phyloP scores from a whole-genome alignment of 2,329 filamentous ascomycete species.

The Sarocladiaceae sp. region DNA sequence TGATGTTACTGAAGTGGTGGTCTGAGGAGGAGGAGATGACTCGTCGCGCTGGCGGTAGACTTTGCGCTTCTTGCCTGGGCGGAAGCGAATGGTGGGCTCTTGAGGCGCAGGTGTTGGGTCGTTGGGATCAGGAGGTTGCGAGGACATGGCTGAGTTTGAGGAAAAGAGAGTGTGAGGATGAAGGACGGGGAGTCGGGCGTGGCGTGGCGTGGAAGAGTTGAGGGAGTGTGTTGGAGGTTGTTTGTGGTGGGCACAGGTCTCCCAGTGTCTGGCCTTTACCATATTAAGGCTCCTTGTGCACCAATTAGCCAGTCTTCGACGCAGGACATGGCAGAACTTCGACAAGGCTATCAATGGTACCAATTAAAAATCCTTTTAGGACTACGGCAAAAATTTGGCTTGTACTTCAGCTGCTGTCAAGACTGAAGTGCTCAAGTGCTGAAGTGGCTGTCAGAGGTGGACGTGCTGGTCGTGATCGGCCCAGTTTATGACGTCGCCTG shows the following conservation, averaged over 20 bases:
- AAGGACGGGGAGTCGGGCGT: background rate
- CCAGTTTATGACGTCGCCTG: no score
- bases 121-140: background rate
- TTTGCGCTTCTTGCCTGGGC: conserved; percentile 54
- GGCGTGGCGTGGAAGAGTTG: conserved; percentile 1
- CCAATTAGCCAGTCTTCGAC: no score
- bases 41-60: conserved; percentile 46
- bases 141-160: conserved; percentile 15
- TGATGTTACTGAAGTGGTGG: background rate
- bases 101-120: conserved; percentile 3
- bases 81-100: conserved; percentile 42
- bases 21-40: background rate
- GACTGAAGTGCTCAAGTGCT: no score
- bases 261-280: no score
- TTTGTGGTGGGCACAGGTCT: background rate
- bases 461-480: no score
- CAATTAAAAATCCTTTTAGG: no score
- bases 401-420: no score
- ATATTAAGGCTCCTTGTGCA: no score
- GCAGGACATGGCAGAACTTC: no score
- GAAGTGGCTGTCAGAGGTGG: no score
- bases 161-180: background rate
- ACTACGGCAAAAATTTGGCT: no score
- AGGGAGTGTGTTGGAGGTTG: background rate
- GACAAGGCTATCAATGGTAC: no score